Conservation (phyloP, 345 rosid species). For the Melastoma malabathricum region DNA sequence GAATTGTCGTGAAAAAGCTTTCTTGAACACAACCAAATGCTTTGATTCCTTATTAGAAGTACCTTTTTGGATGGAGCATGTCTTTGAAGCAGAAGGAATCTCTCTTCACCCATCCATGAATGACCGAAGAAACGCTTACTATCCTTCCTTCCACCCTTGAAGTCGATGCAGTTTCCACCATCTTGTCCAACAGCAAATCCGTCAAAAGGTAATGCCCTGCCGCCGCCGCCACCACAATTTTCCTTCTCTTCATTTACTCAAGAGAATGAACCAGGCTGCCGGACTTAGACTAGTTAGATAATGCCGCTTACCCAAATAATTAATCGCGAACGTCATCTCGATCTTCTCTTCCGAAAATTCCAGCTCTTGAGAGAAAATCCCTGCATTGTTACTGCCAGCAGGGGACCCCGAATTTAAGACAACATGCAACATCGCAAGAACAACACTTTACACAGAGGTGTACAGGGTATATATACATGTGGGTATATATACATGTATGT, state of each 20-base stretch:
- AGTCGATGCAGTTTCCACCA: conserved; percentile 63
- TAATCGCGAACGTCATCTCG: conserved; percentile 90
- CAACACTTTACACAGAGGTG: no score
- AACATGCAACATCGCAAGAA: not conserved
- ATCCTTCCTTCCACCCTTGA: conserved; percentile 75
- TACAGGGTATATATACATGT: no score
- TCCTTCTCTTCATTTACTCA: not conserved
- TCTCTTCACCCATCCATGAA: conserved; percentile 75
- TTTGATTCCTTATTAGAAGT: no score
- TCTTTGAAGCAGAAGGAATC: conserved; percentile 48
- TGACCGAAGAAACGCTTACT: conserved; percentile 79
- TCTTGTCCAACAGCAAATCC: conserved; percentile 59
- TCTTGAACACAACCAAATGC: no score
- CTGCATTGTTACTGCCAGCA: conserved; percentile 78
- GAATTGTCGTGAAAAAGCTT: no score
- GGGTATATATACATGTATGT: no score
- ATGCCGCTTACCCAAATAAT: conserved; percentile 50
- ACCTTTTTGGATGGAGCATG: conserved; percentile 64
- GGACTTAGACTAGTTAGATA: no score
- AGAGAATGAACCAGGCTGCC: no score
- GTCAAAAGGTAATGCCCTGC: conserved; percentile 87
- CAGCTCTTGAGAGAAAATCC: conserved; percentile 60
- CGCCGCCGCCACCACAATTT: conserved; percentile 3
- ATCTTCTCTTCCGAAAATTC: conserved; percentile 92
- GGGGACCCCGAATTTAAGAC: not conserved